Percentiles rank a stretch among this genome's conserved stretches.
Evolutionary conservation across 2,329 filamentous ascomycete species (phyloP).

Genomic region (Epichloe bromicola): DNA sequence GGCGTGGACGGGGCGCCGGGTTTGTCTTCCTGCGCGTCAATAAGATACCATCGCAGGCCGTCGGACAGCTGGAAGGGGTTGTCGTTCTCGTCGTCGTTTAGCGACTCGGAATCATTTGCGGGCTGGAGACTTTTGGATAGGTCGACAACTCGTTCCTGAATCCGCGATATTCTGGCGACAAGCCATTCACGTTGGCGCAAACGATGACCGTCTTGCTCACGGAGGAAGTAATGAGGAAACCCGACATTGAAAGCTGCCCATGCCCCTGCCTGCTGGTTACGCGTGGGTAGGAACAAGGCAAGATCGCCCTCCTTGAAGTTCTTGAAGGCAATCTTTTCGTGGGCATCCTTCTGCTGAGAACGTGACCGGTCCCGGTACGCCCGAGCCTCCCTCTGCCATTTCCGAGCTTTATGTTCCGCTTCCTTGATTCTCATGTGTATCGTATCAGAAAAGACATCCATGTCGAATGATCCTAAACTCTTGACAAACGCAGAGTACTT

Average conservation of each 20-base stretch:
- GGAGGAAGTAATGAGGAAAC: conserved; percentile 91
- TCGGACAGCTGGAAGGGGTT: conserved; percentile 96
- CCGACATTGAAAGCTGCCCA: conserved; percentile 99
- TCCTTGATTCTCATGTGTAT: conserved; percentile 85
- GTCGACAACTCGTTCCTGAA: conserved; percentile 89
- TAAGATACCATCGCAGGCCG: conserved; percentile 87
- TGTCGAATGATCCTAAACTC: conserved; percentile 64
- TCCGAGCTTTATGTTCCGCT: conserved; percentile 82
- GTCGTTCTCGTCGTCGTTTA: conserved; percentile 64
- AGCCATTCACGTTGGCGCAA: conserved; percentile 70
- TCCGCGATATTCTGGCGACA: conserved; percentile 80
- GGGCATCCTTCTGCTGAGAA: conserved; percentile 65
- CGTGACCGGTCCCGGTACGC: conserved; percentile 81
- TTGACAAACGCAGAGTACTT: conserved; percentile 66
- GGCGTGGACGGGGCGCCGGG: conserved; percentile 84
- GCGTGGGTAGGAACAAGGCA: conserved; percentile 83
- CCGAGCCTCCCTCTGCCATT: conserved; percentile 81
- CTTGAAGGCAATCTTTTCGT: conserved; percentile 91
- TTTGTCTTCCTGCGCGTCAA: conserved; percentile 90
- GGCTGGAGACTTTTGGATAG: conserved; percentile 62
- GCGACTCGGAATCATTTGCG: conserved; percentile 34
- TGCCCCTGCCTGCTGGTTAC: conserved; percentile 85
- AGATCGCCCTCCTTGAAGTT: conserved; percentile 95
- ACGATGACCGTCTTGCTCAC: conserved; percentile 81
- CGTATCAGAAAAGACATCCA: conserved; percentile 72